Conservation (phyloP, 75 land plant species). For the Azolla pinnata region DNA sequence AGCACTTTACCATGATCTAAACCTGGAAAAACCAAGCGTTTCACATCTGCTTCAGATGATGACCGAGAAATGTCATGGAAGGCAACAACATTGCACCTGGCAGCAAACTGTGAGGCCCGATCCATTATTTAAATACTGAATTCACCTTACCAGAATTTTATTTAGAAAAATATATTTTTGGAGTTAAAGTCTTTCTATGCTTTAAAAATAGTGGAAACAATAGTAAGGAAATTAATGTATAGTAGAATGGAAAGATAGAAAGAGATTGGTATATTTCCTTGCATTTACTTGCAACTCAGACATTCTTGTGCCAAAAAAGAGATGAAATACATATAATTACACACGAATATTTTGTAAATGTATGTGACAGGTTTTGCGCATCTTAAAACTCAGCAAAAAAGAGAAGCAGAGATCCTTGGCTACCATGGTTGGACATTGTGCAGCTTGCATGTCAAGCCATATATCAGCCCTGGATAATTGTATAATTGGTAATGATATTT, state of each 20-base stretch:
- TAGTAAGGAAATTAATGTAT: too few species aligned
- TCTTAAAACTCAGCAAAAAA: neutral
- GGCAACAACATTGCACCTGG: neutral
- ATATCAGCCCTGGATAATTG: neutral
- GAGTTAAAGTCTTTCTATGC: too few species aligned
- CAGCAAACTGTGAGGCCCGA: neutral
- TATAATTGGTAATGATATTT: neutral
- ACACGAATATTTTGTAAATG: too few species aligned
- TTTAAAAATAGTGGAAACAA: too few species aligned
- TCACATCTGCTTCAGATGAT: neutral
- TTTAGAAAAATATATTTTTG: too few species aligned
- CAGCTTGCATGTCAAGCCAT: conserved; percentile 2
- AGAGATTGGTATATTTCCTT: too few species aligned
- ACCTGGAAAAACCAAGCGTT: neutral
- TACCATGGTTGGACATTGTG: neutral
- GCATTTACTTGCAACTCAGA: too few species aligned
- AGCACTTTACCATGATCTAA: conserved; percentile 5
- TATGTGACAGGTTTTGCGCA: neutral
- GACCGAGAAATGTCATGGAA: neutral
- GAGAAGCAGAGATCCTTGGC: neutral
- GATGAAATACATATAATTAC: too few species aligned
- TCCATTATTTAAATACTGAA: too few species aligned
- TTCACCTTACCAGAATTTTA: too few species aligned
- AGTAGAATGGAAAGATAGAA: too few species aligned
- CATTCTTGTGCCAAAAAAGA: too few species aligned